Conservation (phyloP, 2,329 filamentous ascomycete species). For the Mycocentrospora acerina region DNA sequence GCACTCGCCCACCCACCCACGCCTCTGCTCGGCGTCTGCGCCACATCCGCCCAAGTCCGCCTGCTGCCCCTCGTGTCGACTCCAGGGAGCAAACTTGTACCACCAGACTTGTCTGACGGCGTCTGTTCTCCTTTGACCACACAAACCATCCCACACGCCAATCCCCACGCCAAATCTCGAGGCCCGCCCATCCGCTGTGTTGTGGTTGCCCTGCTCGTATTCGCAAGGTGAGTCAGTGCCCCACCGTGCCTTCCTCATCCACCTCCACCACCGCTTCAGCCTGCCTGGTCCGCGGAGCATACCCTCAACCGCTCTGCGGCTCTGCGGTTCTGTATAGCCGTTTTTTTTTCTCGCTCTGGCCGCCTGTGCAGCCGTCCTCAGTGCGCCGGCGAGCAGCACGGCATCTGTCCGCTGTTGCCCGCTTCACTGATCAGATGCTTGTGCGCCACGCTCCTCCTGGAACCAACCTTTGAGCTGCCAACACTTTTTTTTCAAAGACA, state of each 20-base stretch:
- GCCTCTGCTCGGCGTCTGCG: conserved; percentile 9
- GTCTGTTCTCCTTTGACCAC: conserved; percentile 21
- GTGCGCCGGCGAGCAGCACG: conserved; percentile 30
- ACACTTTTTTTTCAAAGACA: conserved; percentile 23
- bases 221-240: conserved; percentile 38
- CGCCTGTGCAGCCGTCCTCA: conserved; percentile 34
- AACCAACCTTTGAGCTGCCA: conserved; percentile 30
- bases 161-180: conserved; percentile 6
- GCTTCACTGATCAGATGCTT: conserved; percentile 31
- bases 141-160: conserved; percentile 13
- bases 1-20: conserved; percentile 6
- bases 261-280: conserved; percentile 6
- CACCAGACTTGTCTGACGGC: conserved; percentile 18
- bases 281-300: conserved; percentile 21
- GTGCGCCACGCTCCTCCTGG: conserved; percentile 41
- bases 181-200: conserved; percentile 7
- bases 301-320: conserved; percentile 25
- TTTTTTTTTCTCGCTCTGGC: conserved; percentile 37
- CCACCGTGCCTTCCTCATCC: conserved; percentile 6
- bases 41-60: conserved; percentile 3
- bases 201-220: conserved; percentile 15
- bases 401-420: conserved; percentile 38
- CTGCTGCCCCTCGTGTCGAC: conserved; percentile 18
- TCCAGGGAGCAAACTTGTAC: conserved; percentile 32
- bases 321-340: conserved; percentile 37